These are phyloP conservation scores for Triangularia setosa DNA, from an alignment of 2,329 filamentous ascomycete species.

Conservation along the genomic window DNA sequence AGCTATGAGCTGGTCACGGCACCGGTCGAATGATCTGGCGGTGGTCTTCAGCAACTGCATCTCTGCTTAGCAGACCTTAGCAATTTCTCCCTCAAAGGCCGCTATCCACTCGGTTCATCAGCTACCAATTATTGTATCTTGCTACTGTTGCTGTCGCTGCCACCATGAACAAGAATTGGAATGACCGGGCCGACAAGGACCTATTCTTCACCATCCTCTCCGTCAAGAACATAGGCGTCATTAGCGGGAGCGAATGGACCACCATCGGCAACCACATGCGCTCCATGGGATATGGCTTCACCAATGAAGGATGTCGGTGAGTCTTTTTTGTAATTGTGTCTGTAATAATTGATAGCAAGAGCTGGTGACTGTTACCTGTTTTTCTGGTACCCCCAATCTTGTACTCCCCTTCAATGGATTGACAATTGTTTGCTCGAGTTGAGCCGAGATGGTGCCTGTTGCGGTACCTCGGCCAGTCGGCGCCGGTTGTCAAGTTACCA, in stretches of 20 bases:
- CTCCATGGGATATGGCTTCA: constrained; percentile 56
- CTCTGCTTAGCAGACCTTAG: constrained; percentile 29
- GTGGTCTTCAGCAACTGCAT: constrained; percentile 18
- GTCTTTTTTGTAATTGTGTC: constrained; percentile 29
- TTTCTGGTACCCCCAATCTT: not conserved
- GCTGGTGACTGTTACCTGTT: not conserved
- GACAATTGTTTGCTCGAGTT: not conserved
- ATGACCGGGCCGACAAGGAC: constrained; percentile 58
- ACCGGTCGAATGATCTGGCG: constrained; percentile 21
- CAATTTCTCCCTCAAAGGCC: constrained; percentile 23
- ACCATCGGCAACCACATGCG: constrained; percentile 61
- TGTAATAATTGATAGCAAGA: not conserved
- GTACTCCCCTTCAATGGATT: not conserved
- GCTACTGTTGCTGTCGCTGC: not conserved
- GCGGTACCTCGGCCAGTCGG: not conserved
- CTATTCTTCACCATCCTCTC: constrained; percentile 60
- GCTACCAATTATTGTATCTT: constrained; percentile 1
- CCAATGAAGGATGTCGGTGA: constrained; percentile 61
- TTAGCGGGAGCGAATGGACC: constrained; percentile 59
- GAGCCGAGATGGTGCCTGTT: not conserved
- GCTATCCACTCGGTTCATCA: constrained; percentile 20
- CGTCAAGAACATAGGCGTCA: constrained; percentile 60
- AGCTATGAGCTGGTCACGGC: not conserved
- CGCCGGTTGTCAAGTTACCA: not conserved
- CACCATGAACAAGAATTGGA: constrained; percentile 58